Conservation (phyloP, 2,329 filamentous ascomycete species). For the Hirsutella rhossiliensis region DNA sequence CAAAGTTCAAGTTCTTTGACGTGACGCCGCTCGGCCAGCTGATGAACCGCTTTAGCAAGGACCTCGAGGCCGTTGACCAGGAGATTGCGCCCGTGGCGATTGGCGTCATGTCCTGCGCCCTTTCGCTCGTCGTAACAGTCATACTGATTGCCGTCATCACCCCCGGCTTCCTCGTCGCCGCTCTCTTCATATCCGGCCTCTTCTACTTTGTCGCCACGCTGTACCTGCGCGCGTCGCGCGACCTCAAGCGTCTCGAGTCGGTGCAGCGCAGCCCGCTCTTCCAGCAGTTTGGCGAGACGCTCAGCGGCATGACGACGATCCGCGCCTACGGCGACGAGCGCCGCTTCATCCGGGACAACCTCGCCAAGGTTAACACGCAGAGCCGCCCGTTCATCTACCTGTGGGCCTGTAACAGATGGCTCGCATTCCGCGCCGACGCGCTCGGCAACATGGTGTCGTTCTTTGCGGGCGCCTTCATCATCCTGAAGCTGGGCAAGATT, state of each 20-base stretch:
- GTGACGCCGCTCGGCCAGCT: conserved; percentile 89
- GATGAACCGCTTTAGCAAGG: conserved; percentile 98
- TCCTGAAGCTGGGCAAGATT: conserved; percentile 68
- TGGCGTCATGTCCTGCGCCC: conserved; percentile 50
- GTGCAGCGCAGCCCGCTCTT: conserved; percentile 90
- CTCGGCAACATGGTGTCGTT: conserved; percentile 87
- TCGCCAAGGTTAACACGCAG: conserved; percentile 78
- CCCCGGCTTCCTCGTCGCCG: conserved; percentile 80
- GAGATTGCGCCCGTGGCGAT: conserved; percentile 91
- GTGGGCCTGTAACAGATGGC: conserved; percentile 95
- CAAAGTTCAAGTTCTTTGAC: conserved; percentile 96
- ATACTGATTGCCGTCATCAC: conserved; percentile 80
- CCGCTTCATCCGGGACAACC: conserved; percentile 86
- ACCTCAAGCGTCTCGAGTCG: conserved; percentile 89
- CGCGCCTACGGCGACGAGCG: conserved; percentile 91
- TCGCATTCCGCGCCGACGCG: conserved; percentile 82
- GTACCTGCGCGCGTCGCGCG: conserved; percentile 86
- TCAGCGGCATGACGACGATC: conserved; percentile 92
- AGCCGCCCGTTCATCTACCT: conserved; percentile 90
- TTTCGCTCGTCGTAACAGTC: conserved; percentile 71
- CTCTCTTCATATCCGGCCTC: conserved; percentile 67
- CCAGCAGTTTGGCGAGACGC: conserved; percentile 94
- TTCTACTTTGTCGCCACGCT: conserved; percentile 78
- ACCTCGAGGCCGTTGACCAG: conserved; percentile 88
- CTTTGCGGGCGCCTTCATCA: conserved; percentile 84